Evolutionary conservation across 768 basidiomycete species (phyloP).

Genomic region (Aureoboletus auriporus): DNA sequence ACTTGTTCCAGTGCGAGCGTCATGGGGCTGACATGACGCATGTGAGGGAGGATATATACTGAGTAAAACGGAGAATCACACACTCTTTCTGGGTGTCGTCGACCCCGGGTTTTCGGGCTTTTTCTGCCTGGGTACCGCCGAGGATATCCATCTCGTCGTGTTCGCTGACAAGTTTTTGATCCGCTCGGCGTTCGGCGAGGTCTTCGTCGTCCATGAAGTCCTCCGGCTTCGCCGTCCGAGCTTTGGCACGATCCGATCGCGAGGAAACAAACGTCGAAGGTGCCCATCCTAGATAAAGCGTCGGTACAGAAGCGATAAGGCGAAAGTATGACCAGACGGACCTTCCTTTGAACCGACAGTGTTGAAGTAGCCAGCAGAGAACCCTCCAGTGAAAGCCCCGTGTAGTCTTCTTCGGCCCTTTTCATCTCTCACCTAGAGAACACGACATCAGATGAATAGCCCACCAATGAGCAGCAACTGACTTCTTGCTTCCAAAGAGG

Average conservation of each 20-base stretch:
- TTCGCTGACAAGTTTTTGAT: slow-evolving; percentile 69
- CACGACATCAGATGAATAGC: slow-evolving; percentile 15
- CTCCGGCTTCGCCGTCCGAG: slow-evolving; percentile 61
- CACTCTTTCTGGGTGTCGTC: slow-evolving; percentile 42
- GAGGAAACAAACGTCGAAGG: slow-evolving; percentile 93
- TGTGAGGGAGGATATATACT: not conserved
- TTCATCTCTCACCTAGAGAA: slow-evolving; percentile 79
- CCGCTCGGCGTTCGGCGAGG: slow-evolving; percentile 74
- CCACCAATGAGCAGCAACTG: slow-evolving; percentile 22
- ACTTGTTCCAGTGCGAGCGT: slow-evolving; percentile 58
- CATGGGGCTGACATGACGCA: slow-evolving; percentile 47
- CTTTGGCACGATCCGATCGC: slow-evolving; percentile 65
- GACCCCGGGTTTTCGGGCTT: slow-evolving; percentile 26
- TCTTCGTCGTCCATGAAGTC: slow-evolving; percentile 99
- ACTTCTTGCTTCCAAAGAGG: slow-evolving; percentile 99
- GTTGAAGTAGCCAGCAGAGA: slow-evolving; percentile 97
- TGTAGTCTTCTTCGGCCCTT: slow-evolving; percentile 90
- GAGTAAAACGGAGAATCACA: not conserved
- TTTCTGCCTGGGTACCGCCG: slow-evolving; percentile 51
- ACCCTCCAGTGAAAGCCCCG: slow-evolving; percentile 98
- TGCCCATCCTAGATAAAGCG: slow-evolving; percentile 73
- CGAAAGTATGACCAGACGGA: slow-evolving; percentile 23
- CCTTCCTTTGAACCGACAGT: slow-evolving; percentile 96
- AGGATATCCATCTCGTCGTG: slow-evolving; percentile 73
- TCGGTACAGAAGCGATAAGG: not conserved